phyloP scores from a whole-genome alignment of 139 green algal genomes.

The Yamagishiella unicocca region DNA sequence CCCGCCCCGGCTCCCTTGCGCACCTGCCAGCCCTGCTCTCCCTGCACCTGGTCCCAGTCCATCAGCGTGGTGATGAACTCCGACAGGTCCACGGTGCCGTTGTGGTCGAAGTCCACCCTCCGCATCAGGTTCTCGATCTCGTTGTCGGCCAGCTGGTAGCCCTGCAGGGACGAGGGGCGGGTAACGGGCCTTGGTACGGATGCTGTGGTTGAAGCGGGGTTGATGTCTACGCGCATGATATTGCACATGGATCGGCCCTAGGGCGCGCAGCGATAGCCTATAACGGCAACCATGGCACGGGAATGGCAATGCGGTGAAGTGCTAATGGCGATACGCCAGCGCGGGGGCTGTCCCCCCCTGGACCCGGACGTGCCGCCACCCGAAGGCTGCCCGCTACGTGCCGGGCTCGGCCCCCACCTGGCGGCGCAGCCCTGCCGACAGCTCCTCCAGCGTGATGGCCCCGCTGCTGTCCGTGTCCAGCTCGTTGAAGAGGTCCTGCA shows the following conservation, averaged over 20 bases:
- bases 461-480: conserved; percentile 83
- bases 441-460: conserved; percentile 82
- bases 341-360: too few species aligned
- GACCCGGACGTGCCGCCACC: too few species aligned
- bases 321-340: too few species aligned
- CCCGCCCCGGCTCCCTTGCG: not conserved
- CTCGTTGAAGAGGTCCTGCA: conserved; percentile 67
- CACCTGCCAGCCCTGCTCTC: conserved; percentile 59
- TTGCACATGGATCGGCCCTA: too few species aligned
- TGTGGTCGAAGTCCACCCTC: conserved; percentile 73
- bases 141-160: conserved; percentile 76
- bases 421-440: conserved; percentile 72
- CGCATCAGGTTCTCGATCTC: conserved; percentile 85
- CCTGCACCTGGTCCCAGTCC: conserved; percentile 83
- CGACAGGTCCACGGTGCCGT: conserved; percentile 79
- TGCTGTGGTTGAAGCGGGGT: too few species aligned
- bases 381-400: too few species aligned
- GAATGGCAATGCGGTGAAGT: too few species aligned
- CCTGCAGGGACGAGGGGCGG: conserved; percentile 46
- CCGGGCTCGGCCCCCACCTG: too few species aligned
- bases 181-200: too few species aligned
- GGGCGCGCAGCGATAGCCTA: too few species aligned
- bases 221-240: too few species aligned
- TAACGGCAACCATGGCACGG: too few species aligned
- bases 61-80: conserved; percentile 91